phyloP scores from a whole-genome alignment of 768 basidiomycete genomes.

The Lyophyllum semitale region DNA sequence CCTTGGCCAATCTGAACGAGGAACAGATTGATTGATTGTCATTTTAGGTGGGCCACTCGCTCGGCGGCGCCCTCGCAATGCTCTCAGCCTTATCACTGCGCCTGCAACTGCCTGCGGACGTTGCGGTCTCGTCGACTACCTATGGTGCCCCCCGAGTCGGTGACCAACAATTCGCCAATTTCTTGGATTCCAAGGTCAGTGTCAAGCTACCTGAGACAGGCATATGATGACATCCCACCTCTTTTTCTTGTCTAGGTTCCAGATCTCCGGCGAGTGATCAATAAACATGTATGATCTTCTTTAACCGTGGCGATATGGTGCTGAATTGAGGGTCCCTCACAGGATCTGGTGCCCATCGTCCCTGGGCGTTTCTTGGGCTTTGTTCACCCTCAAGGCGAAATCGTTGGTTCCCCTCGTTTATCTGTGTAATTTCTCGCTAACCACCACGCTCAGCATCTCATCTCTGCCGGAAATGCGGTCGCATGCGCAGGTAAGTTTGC shows the following conservation, averaged over 20 bases:
- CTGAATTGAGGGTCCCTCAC: not conserved
- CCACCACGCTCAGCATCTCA: constrained; percentile 13
- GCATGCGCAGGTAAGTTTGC: constrained; percentile 38
- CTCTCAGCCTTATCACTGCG: constrained; percentile 39
- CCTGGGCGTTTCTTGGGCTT: constrained; percentile 47
- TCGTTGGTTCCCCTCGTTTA: constrained; percentile 14
- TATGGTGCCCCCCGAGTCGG: constrained; percentile 44
- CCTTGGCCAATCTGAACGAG: not conserved
- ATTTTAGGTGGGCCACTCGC: constrained; percentile 35
- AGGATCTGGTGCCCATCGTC: constrained; percentile 46
- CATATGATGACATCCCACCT: not conserved
- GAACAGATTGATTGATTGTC: not conserved
- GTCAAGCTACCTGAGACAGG: not conserved
- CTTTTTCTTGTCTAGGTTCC: constrained; percentile 16
- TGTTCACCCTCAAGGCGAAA: constrained; percentile 39
- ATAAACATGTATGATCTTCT: constrained; percentile 17
- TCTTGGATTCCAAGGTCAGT: constrained; percentile 38
- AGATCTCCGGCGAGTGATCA: constrained; percentile 28
- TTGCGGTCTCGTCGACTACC: constrained; percentile 33
- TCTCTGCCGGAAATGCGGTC: constrained; percentile 18
- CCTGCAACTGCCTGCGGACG: constrained; percentile 33
- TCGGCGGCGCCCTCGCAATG: constrained; percentile 45
- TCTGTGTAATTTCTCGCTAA: not conserved
- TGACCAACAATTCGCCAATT: constrained; percentile 34
- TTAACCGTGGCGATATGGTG: not conserved